Evolutionary conservation across 75 land plant genomes (phyloP).

Genomic region (Cupressus sempervirens): DNA sequence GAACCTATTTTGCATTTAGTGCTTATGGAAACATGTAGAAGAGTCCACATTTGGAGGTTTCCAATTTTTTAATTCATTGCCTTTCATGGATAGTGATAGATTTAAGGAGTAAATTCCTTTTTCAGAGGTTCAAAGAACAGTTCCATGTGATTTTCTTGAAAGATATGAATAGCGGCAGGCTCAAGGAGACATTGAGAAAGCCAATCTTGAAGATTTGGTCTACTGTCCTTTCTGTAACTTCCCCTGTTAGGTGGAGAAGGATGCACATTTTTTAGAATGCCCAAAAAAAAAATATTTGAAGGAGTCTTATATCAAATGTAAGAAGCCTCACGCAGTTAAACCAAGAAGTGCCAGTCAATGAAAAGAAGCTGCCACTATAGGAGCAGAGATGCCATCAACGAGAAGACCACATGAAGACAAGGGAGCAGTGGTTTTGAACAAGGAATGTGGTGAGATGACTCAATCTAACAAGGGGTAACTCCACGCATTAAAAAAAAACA

Average conservation of each 20-base stretch:
- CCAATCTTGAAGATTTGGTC: constrained; percentile 24
- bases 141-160: constrained; percentile 24
- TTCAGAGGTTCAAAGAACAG: constrained; percentile 31
- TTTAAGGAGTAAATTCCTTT: constrained; percentile 24
- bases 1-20: constrained; percentile 31
- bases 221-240: constrained; percentile 42
- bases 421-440: too few relatives aligned
- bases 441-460: too few relatives aligned
- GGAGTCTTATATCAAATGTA: constrained; percentile 34
- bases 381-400: too few relatives aligned
- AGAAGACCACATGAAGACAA: too few relatives aligned
- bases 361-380: too few relatives aligned
- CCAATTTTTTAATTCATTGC: constrained; percentile 7
- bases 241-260: constrained; percentile 40
- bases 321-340: too few relatives aligned
- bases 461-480: too few relatives aligned
- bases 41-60: constrained; percentile 30
- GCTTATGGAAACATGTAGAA: constrained; percentile 25
- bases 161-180: constrained; percentile 40
- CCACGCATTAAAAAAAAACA: too few relatives aligned
- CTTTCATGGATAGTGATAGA: constrained; percentile 29
- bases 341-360: too few relatives aligned
- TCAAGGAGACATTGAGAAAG: constrained; percentile 29
- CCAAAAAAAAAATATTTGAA: constrained; percentile 26
- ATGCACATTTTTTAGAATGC: constrained; percentile 24